A percentile compares a stretch with the other conserved stretches of the same genome.
Evolutionary conservation across 805 yeast genomes (phyloP).

Genomic region (Lipomyces kockii): DNA sequence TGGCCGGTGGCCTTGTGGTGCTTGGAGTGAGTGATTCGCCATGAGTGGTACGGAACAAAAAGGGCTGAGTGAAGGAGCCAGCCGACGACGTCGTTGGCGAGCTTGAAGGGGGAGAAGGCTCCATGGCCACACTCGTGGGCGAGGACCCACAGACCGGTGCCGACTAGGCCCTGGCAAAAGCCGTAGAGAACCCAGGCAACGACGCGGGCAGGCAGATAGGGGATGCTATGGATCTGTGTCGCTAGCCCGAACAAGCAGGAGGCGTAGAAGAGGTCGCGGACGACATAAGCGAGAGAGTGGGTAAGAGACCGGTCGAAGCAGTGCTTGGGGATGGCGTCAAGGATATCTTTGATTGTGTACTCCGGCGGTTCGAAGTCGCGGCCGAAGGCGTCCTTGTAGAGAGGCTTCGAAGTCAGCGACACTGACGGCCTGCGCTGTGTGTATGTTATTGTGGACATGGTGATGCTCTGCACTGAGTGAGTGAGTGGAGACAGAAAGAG

Average conservation of each 20-base stretch:
- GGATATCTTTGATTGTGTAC: slow-evolving; percentile 73
- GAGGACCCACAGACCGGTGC: slow-evolving; percentile 81
- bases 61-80: slow-evolving; percentile 81
- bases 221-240: slow-evolving; percentile 58
- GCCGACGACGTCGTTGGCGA: slow-evolving; percentile 78
- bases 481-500: slow-evolving; percentile 3
- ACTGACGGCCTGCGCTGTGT: slow-evolving; percentile 5
- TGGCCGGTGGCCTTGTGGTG: slow-evolving; percentile 93
- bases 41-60: slow-evolving; percentile 83
- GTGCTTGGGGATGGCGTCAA: slow-evolving; percentile 71
- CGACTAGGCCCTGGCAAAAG: slow-evolving; percentile 63
- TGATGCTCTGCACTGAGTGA: slow-evolving; percentile 1
- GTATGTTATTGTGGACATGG: slow-evolving; percentile 26
- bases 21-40: slow-evolving; percentile 83
- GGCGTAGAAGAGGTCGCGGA: slow-evolving; percentile 59
- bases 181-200: slow-evolving; percentile 64
- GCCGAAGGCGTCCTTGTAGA: slow-evolving; percentile 50
- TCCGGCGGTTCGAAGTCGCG: slow-evolving; percentile 74
- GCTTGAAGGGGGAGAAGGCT: slow-evolving; percentile 75
- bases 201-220: slow-evolving; percentile 53
- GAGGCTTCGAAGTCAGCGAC: slow-evolving; percentile 9
- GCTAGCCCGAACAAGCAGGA: slow-evolving; percentile 54
- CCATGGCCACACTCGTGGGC: slow-evolving; percentile 94
- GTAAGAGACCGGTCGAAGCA: slow-evolving; percentile 69
- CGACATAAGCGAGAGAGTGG: slow-evolving; percentile 65